Base-by-base conservation (phyloP, 805 yeast genomes). In the Lipomyces chichibuensis region DNA sequence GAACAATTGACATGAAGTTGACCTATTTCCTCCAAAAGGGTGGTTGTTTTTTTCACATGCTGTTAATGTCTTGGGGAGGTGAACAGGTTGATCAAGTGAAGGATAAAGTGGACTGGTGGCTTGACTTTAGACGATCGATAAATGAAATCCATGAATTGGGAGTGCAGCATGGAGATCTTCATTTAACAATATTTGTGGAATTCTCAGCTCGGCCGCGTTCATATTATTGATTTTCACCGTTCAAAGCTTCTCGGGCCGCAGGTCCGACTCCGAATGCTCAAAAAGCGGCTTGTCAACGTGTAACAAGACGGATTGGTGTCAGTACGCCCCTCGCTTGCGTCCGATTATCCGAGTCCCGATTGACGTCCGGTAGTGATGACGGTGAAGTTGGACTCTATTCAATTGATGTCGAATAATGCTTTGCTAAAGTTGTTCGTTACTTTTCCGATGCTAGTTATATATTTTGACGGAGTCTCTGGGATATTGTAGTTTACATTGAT, bases 61-160 rank as follows among this genome's bases (percentile, higher is more conserved):
- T 55, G 39, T 29, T 55, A 29, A 55, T 55, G 39, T 29, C 58
- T 23, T 55, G 58, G 58, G 20, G 43, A 32, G 58, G 58, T 33
- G 43, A 55, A 55, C 58, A 1, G 35, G 39, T 23, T 14, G 6
- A 14, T 32, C 25, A 17, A 14, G 58, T 55, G 5, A 33, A 55
- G 58, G 39, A 29, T 32, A 13, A 55, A 32, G 25, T 3, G 20
- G 39, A 55, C 23, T 17, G 29, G 35, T 9, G 29, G 27, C 6
- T 1, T 2, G 55, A 20, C 9, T 1, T 51, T 51, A 51, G 55
- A 20, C 11, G 32, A 11, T 51, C 32, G 13, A 3, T 1, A 3
- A 3, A 20, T 17, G 55, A 51, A 51, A 51, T 51, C 3, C 14
- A 8, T 23, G 55, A 20, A 32, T 32, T 51, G 29, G 55, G 55